phyloP scores from a whole-genome alignment of 352 stramenopile species.

The Aphanomyces stellatus region DNA sequence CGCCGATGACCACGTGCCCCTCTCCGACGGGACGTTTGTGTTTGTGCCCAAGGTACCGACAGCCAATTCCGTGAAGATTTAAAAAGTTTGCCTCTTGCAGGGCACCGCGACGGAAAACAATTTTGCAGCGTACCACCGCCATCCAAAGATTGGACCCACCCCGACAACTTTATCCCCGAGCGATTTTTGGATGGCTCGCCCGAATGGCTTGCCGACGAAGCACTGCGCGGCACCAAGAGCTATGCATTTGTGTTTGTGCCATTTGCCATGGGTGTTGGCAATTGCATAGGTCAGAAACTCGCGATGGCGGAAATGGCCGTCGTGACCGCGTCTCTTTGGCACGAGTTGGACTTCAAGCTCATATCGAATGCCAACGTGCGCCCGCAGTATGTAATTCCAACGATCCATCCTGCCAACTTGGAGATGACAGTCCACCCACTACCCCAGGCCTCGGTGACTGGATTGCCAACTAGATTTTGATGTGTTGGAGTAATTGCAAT shows the following conservation, averaged over 20 bases:
- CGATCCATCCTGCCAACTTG: neutral
- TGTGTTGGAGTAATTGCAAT: too few species aligned
- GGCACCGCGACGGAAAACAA: neutral
- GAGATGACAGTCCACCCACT: neutral
- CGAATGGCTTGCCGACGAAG: neutral
- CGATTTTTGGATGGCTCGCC: neutral
- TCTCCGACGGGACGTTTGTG: neutral
- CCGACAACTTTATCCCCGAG: neutral
- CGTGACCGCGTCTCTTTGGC: neutral
- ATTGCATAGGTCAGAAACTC: constrained; percentile 5
- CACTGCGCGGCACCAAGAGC: neutral
- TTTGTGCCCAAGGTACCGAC: constrained; percentile 3
- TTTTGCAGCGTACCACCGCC: neutral
- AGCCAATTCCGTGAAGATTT: neutral
- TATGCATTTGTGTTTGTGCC: constrained; percentile 10
- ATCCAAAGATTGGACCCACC: constrained; percentile 6
- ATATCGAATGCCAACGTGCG: neutral
- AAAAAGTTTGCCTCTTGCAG: neutral
- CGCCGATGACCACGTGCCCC: neutral
- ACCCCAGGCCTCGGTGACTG: too few species aligned
- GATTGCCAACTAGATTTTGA: too few species aligned
- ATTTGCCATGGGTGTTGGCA: neutral
- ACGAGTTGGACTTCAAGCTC: neutral
- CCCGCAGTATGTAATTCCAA: neutral
- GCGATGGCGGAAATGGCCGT: neutral